These are phyloP conservation scores for Talaromyces funiculosus DNA, from an alignment of 2,329 filamentous ascomycete genomes.

Conservation along the genomic window DNA sequence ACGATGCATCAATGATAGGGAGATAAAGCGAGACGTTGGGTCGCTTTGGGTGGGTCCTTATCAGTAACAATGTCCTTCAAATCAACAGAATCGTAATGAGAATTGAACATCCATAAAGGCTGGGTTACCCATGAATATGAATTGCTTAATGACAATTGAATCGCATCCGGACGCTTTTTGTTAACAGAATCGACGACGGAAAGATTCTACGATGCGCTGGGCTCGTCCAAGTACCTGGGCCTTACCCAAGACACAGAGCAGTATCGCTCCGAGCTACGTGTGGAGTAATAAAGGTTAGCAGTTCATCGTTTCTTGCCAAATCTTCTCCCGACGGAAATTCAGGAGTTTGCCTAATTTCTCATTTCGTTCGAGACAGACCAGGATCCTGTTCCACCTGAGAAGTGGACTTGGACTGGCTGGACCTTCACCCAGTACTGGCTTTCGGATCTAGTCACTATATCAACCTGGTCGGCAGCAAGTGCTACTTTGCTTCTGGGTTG, in stretches of 20 bases:
- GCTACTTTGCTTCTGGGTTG: constrained; percentile 12
- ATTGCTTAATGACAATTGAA: no score
- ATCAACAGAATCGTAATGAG: no score
- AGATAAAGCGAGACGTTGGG: no score
- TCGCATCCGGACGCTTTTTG: no score
- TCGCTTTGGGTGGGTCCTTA: no score
- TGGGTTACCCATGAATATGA: no score
- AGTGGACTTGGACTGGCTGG: constrained; percentile 17
- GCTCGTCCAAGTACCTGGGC: constrained; percentile 5
- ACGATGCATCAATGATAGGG: no score
- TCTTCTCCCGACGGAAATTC: not conserved
- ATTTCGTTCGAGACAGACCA: constrained; percentile 3
- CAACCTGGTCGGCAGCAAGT: constrained; percentile 15
- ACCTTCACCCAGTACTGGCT: constrained; percentile 17
- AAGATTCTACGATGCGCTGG: not conserved
- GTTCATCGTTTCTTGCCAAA: not conserved
- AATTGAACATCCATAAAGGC: no score
- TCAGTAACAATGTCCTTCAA: no score
- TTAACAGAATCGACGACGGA: no score
- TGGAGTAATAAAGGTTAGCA: constrained; percentile 15
- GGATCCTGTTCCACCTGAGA: constrained; percentile 15
- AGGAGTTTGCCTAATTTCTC: not conserved
- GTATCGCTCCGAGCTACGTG: constrained; percentile 15
- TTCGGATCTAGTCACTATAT: constrained; percentile 15
- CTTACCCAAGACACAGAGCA: constrained; percentile 15